Evolutionary conservation across 129 eudicot genomes (phyloP).

Genomic region (Chrysanthemum seticuspe): DNA sequence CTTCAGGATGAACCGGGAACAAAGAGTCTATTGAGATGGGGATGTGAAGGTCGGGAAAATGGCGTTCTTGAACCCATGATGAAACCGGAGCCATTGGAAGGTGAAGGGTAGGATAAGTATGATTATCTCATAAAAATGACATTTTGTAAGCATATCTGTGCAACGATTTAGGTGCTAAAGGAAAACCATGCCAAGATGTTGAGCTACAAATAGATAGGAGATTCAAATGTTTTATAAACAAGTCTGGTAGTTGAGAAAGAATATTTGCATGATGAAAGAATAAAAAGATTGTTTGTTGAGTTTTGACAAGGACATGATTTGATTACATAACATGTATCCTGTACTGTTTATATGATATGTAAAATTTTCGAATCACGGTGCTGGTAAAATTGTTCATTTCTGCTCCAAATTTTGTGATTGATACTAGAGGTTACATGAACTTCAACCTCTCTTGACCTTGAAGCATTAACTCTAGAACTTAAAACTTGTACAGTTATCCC

Average conservation of each 20-base stretch:
- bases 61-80: slow-evolving; percentile 68
- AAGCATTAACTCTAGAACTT: too few relatives aligned
- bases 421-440: too few relatives aligned
- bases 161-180: slow-evolving; percentile 18
- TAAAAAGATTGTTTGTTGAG: slow-evolving; percentile 27
- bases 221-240: slow-evolving; percentile 14
- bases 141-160: slow-evolving; percentile 45
- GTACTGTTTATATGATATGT: too few relatives aligned
- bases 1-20: slow-evolving; percentile 44
- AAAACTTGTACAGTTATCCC: too few relatives aligned
- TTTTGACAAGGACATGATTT: neutral
- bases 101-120: slow-evolving; percentile 22
- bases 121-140: slow-evolving; percentile 29
- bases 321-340: too few relatives aligned
- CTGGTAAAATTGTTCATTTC: too few relatives aligned
- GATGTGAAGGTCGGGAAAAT: slow-evolving; percentile 59
- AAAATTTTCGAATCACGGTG: too few relatives aligned
- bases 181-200: slow-evolving; percentile 46
- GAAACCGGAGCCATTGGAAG: slow-evolving; percentile 52
- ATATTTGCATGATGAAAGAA: slow-evolving; percentile 32
- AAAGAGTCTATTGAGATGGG: slow-evolving; percentile 54
- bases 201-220: slow-evolving; percentile 39
- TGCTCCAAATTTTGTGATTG: too few relatives aligned
- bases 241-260: slow-evolving; percentile 32
- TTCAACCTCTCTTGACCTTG: too few relatives aligned